A percentile compares a stretch with the other conserved stretches of the same genome.
phyloP scores from a whole-genome alignment of 1,284 basidiomycete species.

The Moniliophthora roreri region DNA sequence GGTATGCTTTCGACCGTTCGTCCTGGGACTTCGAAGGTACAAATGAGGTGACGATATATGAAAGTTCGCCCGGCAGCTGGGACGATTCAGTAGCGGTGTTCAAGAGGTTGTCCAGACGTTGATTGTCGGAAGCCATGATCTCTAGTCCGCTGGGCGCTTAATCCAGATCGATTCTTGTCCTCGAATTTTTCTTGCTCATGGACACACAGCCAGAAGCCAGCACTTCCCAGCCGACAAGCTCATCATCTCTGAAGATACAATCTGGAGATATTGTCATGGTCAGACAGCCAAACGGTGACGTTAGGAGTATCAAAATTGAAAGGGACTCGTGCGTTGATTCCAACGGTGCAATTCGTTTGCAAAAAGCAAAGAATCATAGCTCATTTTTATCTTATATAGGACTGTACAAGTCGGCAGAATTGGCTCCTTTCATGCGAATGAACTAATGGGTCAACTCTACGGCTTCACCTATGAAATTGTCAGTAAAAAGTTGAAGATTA shows the following conservation, averaged over 20 bases:
- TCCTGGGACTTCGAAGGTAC: conserved; percentile 42
- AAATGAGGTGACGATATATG: conserved; percentile 55
- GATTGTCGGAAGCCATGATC: conserved; percentile 10
- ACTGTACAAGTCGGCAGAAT: conserved; percentile 69
- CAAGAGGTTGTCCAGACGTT: conserved; percentile 32
- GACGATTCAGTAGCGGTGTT: conserved; percentile 30
- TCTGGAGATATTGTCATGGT: conserved; percentile 66
- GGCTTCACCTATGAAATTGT: conserved; percentile 78
- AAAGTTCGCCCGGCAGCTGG: conserved; percentile 52
- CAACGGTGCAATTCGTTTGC: conserved; percentile 15
- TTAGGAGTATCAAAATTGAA: conserved; percentile 65
- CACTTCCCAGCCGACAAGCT: conserved; percentile 1
- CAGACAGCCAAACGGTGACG: conserved; percentile 67
- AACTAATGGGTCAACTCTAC: conserved; percentile 72
- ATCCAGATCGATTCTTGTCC: not conserved
- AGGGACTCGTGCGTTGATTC: conserved; percentile 55
- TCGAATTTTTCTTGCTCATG: not conserved
- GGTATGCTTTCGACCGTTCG: conserved; percentile 63
- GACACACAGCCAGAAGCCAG: not conserved
- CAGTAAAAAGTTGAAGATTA: conserved; percentile 61
- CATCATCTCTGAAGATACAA: conserved; percentile 39
- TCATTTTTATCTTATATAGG: conserved; percentile 34
- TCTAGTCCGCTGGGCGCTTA: not conserved
- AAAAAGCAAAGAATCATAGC: conserved; percentile 1
- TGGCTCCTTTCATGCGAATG: conserved; percentile 69